Evolutionary conservation across 1,139 yeast species (phyloP).

Genomic region (Kodamaea ohmeri): DNA sequence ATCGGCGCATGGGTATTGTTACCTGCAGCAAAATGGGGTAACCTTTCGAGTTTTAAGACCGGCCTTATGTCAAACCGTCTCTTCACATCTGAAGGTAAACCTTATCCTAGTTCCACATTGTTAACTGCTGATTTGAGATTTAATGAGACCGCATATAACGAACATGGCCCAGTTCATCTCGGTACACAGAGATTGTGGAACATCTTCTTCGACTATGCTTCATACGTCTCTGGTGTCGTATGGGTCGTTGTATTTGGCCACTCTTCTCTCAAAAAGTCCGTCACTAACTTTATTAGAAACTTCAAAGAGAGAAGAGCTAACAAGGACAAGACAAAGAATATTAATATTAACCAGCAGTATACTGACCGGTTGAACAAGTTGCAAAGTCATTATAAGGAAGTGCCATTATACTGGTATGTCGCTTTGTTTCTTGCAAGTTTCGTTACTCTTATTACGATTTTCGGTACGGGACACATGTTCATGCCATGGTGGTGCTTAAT

Average conservation of each 20-base stretch:
- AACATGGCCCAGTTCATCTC: slow-evolving; percentile 35
- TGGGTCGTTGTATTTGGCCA: slow-evolving; percentile 24
- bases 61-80: slow-evolving; percentile 44
- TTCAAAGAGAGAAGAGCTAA: slow-evolving; percentile 11
- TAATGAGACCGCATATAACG: slow-evolving; percentile 38
- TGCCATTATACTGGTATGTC: slow-evolving; percentile 42
- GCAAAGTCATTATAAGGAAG: slow-evolving; percentile 34
- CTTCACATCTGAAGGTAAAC: slow-evolving; percentile 28
- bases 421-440: slow-evolving; percentile 33
- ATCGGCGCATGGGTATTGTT: slow-evolving; percentile 42
- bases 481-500: slow-evolving; percentile 49
- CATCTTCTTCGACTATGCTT: slow-evolving; percentile 24
- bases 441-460: slow-evolving; percentile 29
- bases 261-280: slow-evolving; percentile 13
- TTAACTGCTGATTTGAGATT: slow-evolving; percentile 32
- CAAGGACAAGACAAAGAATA: slow-evolving; percentile 9
- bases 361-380: slow-evolving; percentile 41
- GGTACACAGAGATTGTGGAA: slow-evolving; percentile 26
- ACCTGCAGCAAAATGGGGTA: slow-evolving; percentile 40
- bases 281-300: slow-evolving; percentile 10
- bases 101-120: slow-evolving; percentile 35
- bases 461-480: slow-evolving; percentile 36
- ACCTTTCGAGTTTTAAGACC: slow-evolving; percentile 21
- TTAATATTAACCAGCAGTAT: slow-evolving; percentile 14
- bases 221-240: slow-evolving; percentile 21